Evolutionary conservation across 1,284 basidiomycete species (phyloP), one percentile per base, ranked within the genome.

Genomic region (Xerocomus cyaneibrunnescens): DNA sequence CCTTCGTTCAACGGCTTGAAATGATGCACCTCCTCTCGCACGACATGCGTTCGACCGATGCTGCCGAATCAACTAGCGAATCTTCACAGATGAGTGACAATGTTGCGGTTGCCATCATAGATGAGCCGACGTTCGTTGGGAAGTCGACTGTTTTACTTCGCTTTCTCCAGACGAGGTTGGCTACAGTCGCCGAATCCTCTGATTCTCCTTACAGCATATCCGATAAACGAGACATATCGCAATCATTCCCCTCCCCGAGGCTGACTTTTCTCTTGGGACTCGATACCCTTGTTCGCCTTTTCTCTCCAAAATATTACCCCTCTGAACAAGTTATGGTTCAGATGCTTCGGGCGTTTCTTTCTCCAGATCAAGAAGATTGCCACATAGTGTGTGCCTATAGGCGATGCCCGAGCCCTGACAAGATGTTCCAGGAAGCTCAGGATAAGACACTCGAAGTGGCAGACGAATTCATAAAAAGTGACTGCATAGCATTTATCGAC

Each of bases 281-380:
- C 48, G 96, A 99, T 65, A 99, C 96, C 1, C 78, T 98, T 27
- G 81, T 86, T 51, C 85, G 96, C 8, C 80, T 98, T 45, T 86
- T 97, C 51, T 81, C 87, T 14, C 80, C 85, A 1, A 81, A 82
- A 34, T 98, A 94, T 70, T 98, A 98, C 62, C 69, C 71, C 3
- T 77, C 79, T 41, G 72, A 75, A 21, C 64, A 68, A 3, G 66
- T 59, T 6, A 92, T 94, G 83, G 60, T 72, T 39, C 55, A 58
- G 5, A 75, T 81, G 8, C 74, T 94, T 21, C 66, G 64, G n/a
- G 69, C 66, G 13, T 89, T 94, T 70, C 80, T 95, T 43, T 76
- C 80, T 3, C 65, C 73, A 1, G 65, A 72, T 22, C 81, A 78
- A 10, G 80, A 86, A 55, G 79, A 86, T 56, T 87, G 87, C 3